Evolutionary conservation across 805 yeast genomes (phyloP).

Genomic region (Yarrowia porcina): DNA sequence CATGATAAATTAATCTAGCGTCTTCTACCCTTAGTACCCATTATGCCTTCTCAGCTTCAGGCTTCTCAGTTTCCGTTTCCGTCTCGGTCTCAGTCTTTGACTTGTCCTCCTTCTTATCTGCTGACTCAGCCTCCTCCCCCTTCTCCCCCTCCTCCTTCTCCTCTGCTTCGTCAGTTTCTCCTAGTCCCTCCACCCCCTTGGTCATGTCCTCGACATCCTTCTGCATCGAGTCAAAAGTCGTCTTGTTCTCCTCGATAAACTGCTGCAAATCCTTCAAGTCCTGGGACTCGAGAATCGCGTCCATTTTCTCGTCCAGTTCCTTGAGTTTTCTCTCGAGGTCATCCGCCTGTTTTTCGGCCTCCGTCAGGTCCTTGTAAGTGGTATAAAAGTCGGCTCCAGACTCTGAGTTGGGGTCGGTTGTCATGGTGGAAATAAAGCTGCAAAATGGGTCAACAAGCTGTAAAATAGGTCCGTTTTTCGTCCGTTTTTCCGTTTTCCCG

Average conservation of each 20-base stretch:
- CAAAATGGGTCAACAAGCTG: too few relatives aligned
- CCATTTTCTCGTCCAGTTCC: constrained; percentile 22
- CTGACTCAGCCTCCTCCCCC: too few relatives aligned
- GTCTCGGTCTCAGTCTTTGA: background rate
- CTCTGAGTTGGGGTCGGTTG: background rate
- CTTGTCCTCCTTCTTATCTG: background rate
- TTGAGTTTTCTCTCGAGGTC: constrained; percentile 35
- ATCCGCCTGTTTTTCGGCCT: constrained; percentile 64
- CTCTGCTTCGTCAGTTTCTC: background rate
- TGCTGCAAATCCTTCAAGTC: background rate
- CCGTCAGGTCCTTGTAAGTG: constrained; percentile 57
- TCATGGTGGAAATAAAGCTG: too few relatives aligned
- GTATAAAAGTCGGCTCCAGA: constrained; percentile 45
- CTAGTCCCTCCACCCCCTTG: background rate
- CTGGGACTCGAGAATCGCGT: constrained; percentile 16
- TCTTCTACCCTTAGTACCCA: too few relatives aligned
- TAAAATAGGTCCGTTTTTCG: too few relatives aligned
- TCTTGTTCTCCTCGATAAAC: background rate
- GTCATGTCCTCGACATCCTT: background rate
- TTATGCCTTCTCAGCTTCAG: too few relatives aligned
- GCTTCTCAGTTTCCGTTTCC: background rate
- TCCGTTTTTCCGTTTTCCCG: too few relatives aligned
- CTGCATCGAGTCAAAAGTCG: background rate
- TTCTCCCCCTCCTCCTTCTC: background rate
- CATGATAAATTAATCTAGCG: too few relatives aligned